A percentile compares a stretch with the other conserved stretches of the same genome.
phyloP scores from a whole-genome alignment of 2,329 filamentous ascomycete genomes.

The Xylaria multiplex region DNA sequence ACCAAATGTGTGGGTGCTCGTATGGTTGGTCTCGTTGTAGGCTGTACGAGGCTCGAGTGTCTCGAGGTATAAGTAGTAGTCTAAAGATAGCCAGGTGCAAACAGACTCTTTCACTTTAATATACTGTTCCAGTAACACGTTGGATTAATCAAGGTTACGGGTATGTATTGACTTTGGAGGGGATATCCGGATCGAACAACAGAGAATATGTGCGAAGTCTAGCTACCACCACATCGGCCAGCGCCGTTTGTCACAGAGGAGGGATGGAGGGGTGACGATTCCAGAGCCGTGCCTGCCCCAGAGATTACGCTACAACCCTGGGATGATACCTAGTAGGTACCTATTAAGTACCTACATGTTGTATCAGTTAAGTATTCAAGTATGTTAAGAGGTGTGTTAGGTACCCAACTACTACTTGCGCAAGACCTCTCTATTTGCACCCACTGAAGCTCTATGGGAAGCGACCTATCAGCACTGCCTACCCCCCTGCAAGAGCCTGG shows the following conservation, averaged over 20 bases:
- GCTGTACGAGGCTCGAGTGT: constrained; percentile 5
- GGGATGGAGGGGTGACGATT: constrained; percentile 19
- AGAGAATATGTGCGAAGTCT: constrained; percentile 19
- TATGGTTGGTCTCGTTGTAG: neutral
- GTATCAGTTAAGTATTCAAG: no score
- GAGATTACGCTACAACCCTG: neutral
- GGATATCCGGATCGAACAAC: neutral
- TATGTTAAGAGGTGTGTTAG: no score
- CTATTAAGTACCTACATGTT: no score
- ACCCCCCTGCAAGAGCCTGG: constrained; percentile 27
- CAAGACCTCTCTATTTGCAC: neutral
- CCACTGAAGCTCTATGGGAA: neutral
- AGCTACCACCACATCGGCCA: neutral
- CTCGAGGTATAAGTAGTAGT: neutral
- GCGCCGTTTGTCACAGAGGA: neutral
- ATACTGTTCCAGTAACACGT: neutral
- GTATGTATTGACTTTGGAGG: neutral
- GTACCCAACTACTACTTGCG: neutral
- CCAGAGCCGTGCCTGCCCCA: no score
- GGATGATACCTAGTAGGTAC: neutral
- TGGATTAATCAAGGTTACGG: neutral
- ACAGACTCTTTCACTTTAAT: neutral
- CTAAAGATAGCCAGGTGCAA: neutral
- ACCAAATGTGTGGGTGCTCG: neutral
- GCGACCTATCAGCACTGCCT: neutral